Conservation (phyloP, 164 flowering plant genomes). For the Platanus orientalis region DNA sequence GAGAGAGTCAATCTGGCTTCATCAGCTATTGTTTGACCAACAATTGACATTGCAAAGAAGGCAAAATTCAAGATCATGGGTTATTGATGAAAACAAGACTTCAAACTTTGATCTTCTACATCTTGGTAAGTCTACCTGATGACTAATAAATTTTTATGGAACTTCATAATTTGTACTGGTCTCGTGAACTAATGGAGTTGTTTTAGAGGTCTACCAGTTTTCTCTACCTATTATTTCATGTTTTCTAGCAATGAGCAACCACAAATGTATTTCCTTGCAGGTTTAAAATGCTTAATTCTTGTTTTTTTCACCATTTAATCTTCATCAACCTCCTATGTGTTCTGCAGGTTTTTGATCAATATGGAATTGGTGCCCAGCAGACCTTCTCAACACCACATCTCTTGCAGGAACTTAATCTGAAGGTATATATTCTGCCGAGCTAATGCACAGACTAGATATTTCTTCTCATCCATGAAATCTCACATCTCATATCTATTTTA, state of each 20-base stretch:
- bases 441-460: background rate
- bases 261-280: no score
- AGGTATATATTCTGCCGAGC: conserved; percentile 41
- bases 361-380: conserved; percentile 71
- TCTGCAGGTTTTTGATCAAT: conserved; percentile 78
- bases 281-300: background rate
- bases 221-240: no score
- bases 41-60: no score
- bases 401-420: conserved; percentile 59
- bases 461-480: background rate
- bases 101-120: conserved; percentile 4
- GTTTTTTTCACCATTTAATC: background rate
- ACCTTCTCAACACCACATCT: conserved; percentile 62
- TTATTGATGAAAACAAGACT: background rate
- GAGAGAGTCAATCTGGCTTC: no score
- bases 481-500: background rate
- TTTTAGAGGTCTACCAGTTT: no score
- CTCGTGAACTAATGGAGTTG: no score
- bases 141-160: background rate
- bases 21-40: no score
- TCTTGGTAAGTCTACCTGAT: background rate
- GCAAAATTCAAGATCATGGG: background rate
- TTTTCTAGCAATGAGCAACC: no score
- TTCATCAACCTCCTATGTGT: background rate
- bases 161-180: background rate